These are phyloP conservation scores for Aspergillus wentii DNA, from an alignment of 495 filamentous ascomycete species.

Conservation along the genomic window DNA sequence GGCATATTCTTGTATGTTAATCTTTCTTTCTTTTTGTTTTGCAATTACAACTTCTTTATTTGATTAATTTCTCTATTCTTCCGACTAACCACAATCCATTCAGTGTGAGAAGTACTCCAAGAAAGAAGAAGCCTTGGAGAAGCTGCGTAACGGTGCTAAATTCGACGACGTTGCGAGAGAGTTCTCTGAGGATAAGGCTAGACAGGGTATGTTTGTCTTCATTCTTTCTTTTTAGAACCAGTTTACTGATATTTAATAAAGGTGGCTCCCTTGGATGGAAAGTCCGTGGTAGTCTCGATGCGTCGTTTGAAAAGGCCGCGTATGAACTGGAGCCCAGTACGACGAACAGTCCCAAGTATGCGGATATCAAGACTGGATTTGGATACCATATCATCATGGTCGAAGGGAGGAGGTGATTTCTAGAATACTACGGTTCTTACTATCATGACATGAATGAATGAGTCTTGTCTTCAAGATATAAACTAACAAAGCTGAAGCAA, in stretches of 20 bases:
- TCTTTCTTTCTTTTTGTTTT: slow-evolving; percentile 2
- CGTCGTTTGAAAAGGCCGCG: slow-evolving; percentile 75
- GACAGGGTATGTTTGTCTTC: slow-evolving; percentile 53
- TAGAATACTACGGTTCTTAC: slow-evolving; percentile 1
- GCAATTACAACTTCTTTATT: background rate
- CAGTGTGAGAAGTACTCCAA: slow-evolving; percentile 85
- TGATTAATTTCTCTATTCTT: background rate
- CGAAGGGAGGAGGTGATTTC: slow-evolving; percentile 57
- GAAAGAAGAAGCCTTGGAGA: slow-evolving; percentile 81
- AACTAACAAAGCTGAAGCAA: too few relatives aligned
- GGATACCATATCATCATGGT: slow-evolving; percentile 98
- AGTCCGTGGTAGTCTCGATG: slow-evolving; percentile 64
- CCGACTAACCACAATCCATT: background rate
- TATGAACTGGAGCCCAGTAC: slow-evolving; percentile 74
- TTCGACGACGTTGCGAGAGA: slow-evolving; percentile 87
- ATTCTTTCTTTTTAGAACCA: background rate
- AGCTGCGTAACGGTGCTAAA: slow-evolving; percentile 69
- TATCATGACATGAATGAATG: too few relatives aligned
- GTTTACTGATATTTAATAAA: slow-evolving; percentile 14
- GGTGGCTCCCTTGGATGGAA: slow-evolving; percentile 86
- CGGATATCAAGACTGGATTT: slow-evolving; percentile 74
- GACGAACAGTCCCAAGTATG: slow-evolving; percentile 69
- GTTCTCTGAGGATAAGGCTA: slow-evolving; percentile 86
- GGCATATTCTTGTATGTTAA: slow-evolving; percentile 73
- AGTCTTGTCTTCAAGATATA: too few relatives aligned